Base-by-base conservation (phyloP, 2,329 filamentous ascomycete species). In the Pseudogymnoascus sp. region DNA sequence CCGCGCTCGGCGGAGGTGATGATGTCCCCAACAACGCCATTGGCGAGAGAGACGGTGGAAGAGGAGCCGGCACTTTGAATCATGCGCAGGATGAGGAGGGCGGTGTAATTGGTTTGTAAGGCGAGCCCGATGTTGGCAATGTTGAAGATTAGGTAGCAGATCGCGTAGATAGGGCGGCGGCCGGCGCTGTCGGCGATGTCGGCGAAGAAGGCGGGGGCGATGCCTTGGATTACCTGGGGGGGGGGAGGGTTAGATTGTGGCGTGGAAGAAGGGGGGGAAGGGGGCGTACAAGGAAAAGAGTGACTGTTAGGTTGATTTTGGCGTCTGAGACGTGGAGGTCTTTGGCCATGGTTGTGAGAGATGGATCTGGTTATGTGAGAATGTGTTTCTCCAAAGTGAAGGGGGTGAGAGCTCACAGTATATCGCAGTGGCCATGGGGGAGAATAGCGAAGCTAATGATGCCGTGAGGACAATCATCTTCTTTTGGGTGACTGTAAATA, bases 11-110 rank as follows among this genome's bases (percentile, higher is more conserved):
- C 81, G 1, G 82, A 81, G 0, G 85, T 87, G 10, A 83, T 78
- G 6, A 88, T 77, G 70, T 90, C 88, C 0, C 84, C 84, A 1
- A 90, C 80, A 0, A 89, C 81, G 0, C 82, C 87, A 28, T 78
- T 78, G 0, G 78, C 78, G 2, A 90, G 76, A 0, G 86, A 81
- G 0, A 88, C 77, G 0, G 85, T 87, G 0, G 81, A 81, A 65
- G 81, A 83, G 43, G 80, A 85, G 0, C 86, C 85, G 0, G 81
- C 79, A 4, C 80, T 82, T 68, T 87, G 85, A 2, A 86, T 70
- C 69, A 80, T 81, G 2, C 84, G 77, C 1, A 87, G 73, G 1
- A 82, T 76, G 4, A 88, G 68, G 2, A 88, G 73, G 0, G 81
- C 76, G 0, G 75, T 73, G 65, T 82, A 85, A 66, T 71, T 80